Base-by-base conservation (phyloP, 768 basidiomycete genomes). In the Suillus sp. region DNA sequence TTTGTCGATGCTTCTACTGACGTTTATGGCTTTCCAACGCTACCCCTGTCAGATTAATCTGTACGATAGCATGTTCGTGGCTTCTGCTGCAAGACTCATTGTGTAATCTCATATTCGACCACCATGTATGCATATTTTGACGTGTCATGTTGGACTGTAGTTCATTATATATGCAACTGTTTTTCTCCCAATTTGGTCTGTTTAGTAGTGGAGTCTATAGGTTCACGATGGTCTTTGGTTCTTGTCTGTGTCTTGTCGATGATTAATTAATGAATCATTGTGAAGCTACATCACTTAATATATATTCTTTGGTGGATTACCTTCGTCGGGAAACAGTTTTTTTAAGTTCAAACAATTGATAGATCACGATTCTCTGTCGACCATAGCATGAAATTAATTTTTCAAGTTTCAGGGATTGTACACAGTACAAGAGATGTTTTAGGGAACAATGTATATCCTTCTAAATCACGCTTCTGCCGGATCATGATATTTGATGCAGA, bases 11-110 rank as follows among this genome's bases (percentile, higher is more conserved):
- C 30, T 53, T 53, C 18, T 53, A 53, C 35, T 60, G 53, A 60
- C 47, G 59, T 14, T 60, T 37, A 40, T 27, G 56, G 56, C 56
- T 40, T 57, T 57, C 56, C 56, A 40, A 57, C 25, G 56, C 56
- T 57, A 40, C 55, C 55, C 22, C 18, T 40, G 25, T 25, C 55
- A 57, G 37, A 57, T 57, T 57, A 40, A 57, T 57, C 56, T 57
- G 56, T 57, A 57, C 38, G 56, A 57, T 57, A 57, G 56, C 38
- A 57, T 40, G 56, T 40, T 40, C 18, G 14, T 30, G 25, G 38
- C 6, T 55, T 56, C 20, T 56, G 54, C 37, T 18, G 10, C 43
- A n/a, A 27, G 18, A 13, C 3, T 27, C 55, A 20, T 57, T 20
- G 27, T 25, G 56, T 42, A 40, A 27, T 30, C 18, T 57, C 25